Conservation (phyloP, 495 filamentous ascomycete species). For the Trypethelium eluteriae region DNA sequence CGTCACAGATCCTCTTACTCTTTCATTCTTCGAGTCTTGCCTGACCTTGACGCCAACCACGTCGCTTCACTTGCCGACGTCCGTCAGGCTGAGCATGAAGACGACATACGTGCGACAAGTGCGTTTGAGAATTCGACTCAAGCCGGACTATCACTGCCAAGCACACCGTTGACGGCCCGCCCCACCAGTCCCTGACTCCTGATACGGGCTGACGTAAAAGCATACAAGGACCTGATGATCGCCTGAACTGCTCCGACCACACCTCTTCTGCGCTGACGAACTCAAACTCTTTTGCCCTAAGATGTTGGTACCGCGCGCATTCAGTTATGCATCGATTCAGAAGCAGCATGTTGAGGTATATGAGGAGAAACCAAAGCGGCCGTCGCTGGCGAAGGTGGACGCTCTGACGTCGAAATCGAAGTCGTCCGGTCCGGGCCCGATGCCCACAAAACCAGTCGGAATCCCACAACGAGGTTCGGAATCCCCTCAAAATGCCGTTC, state of each 20-base stretch:
- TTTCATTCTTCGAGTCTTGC: background rate
- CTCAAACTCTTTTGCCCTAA: background rate
- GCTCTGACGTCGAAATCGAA: conserved; percentile 1
- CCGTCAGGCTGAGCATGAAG: background rate
- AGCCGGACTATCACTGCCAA: background rate
- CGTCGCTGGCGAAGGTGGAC: background rate
- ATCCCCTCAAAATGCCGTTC: background rate
- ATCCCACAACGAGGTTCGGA: conserved; percentile 13
- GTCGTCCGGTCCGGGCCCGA: conserved; percentile 10
- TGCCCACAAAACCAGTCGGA: conserved; percentile 18
- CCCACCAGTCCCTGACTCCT: background rate
- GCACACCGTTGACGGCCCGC: background rate
- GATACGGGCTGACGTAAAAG: background rate
- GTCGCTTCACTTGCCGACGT: background rate
- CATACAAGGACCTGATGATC: background rate
- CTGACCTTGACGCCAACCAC: background rate
- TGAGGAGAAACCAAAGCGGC: background rate
- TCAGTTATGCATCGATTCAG: conserved; percentile 19
- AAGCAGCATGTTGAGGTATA: background rate
- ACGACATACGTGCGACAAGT: background rate
- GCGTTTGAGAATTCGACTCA: background rate
- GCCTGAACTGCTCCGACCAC: background rate
- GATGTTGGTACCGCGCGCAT: conserved; percentile 25
- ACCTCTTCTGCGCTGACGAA: background rate
- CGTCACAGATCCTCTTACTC: background rate